phyloP scores from a whole-genome alignment of 129 eudicot species.

The Tagetes erecta region DNA sequence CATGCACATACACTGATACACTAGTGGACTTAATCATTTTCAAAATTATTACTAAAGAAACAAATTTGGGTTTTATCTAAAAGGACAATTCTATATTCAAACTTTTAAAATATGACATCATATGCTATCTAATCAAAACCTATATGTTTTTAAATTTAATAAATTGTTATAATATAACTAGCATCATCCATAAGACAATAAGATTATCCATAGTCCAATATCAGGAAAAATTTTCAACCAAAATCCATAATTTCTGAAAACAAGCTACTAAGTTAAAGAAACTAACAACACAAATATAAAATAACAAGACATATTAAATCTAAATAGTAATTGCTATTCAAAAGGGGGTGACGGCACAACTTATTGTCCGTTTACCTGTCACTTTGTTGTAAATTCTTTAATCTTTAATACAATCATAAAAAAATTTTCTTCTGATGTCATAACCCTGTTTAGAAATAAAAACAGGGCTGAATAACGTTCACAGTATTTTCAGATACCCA shows the following conservation, averaged over 20 bases:
- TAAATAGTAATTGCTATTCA: too few species aligned
- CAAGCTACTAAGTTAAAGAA: neutral
- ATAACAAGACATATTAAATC: too few species aligned
- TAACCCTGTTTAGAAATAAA: conserved; percentile 37
- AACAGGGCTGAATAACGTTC: conserved; percentile 40
- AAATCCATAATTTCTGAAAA: neutral
- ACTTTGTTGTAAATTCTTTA: too few species aligned
- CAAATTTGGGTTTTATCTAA: neutral
- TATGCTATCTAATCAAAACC: neutral
- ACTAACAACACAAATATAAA: too few species aligned
- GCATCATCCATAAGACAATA: neutral
- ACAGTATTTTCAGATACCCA: conserved; percentile 37
- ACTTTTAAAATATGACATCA: neutral
- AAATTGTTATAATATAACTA: neutral
- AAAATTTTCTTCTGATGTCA: conserved; percentile 18
- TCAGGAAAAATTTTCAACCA: neutral
- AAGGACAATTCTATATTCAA: neutral
- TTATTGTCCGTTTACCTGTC: too few species aligned
- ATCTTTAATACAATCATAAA: too few species aligned
- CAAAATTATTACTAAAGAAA: too few species aligned
- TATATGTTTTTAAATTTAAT: too few species aligned
- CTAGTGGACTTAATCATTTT: too few species aligned
- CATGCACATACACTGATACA: neutral
- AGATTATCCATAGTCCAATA: neutral
- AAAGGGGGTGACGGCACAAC: too few species aligned